phyloP scores from a whole-genome alignment of 2,329 filamentous ascomycete species.

The Pseudopyrenochaeta lycopersici region DNA sequence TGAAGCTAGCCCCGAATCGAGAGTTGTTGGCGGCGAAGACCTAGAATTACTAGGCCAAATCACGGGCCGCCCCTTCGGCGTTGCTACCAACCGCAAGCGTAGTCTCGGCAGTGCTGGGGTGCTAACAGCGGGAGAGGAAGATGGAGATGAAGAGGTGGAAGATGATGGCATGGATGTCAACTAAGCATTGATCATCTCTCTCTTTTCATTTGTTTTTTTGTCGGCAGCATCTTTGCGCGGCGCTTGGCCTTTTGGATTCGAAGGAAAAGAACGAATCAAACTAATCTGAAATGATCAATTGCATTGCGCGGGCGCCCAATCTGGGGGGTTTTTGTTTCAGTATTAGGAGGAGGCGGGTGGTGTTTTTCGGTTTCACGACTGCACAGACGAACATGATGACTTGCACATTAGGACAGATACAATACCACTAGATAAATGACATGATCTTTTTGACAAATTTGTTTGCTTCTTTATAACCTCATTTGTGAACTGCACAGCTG shows the following conservation, averaged over 20 bases:
- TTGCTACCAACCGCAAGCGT: constrained; percentile 52
- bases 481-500: too few species aligned
- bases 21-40: constrained; percentile 88
- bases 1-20: constrained; percentile 91
- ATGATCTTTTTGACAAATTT: background rate
- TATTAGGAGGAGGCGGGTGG: too few species aligned
- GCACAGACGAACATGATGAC: background rate
- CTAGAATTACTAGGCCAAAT: constrained; percentile 69
- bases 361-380: background rate
- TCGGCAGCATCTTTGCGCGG: constrained; percentile 24
- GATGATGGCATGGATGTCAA: constrained; percentile 55
- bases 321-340: background rate
- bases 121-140: constrained; percentile 52
- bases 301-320: constrained; percentile 14
- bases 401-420: background rate
- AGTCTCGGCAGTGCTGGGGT: constrained; percentile 50
- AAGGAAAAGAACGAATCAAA: background rate
- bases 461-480: too few species aligned
- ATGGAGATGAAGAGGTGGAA: constrained; percentile 54
- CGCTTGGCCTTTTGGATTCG: constrained; percentile 13
- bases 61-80: constrained; percentile 48
- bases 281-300: background rate
- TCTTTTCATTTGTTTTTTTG: background rate
- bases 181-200: constrained; percentile 13
- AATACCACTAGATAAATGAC: constrained; percentile 2